Conservation (phyloP, 2,329 filamentous ascomycete species). For the Hymenoscyphus repandus region DNA sequence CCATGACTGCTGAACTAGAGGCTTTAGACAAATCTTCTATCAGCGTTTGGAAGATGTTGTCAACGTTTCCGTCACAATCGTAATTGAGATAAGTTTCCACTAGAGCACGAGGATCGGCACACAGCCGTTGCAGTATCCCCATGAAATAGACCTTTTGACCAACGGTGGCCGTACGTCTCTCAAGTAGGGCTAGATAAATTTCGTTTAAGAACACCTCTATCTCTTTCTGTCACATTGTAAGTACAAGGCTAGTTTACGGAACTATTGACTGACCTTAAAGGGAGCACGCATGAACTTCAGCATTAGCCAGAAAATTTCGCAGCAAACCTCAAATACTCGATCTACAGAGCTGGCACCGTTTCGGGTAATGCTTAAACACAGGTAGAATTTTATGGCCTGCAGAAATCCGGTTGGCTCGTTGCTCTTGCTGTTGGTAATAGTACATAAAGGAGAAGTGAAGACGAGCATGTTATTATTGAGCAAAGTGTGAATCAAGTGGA, state of each 20-base stretch:
- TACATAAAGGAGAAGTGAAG: constrained; percentile 87
- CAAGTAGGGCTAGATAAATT: constrained; percentile 88
- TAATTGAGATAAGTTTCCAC: constrained; percentile 98
- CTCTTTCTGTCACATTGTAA: constrained; percentile 63
- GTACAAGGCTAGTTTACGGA: not conserved
- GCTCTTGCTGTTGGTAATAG: constrained; percentile 84
- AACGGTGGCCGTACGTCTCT: constrained; percentile 76
- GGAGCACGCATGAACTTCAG: constrained; percentile 87
- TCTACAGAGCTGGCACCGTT: constrained; percentile 94
- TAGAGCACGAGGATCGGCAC: constrained; percentile 77
- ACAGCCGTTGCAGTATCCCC: constrained; percentile 76
- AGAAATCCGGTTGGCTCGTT: constrained; percentile 86
- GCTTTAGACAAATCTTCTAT: constrained; percentile 91
- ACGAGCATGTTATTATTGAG: constrained; percentile 90
- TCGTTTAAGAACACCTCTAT: constrained; percentile 98
- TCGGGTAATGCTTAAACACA: constrained; percentile 88
- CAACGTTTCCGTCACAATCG: constrained; percentile 89
- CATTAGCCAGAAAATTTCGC: constrained; percentile 98
- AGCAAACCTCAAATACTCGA: constrained; percentile 89
- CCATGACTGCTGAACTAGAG: constrained; percentile 70
- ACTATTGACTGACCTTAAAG: constrained; percentile 64
- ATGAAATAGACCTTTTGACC: constrained; percentile 94
- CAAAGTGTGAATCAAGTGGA: constrained; percentile 92
- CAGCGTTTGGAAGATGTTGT: constrained; percentile 94
- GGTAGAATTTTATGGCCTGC: constrained; percentile 93